Conservation (phyloP, 2,329 filamentous ascomycete genomes). For the Stagonosporopsis tanaceti region DNA sequence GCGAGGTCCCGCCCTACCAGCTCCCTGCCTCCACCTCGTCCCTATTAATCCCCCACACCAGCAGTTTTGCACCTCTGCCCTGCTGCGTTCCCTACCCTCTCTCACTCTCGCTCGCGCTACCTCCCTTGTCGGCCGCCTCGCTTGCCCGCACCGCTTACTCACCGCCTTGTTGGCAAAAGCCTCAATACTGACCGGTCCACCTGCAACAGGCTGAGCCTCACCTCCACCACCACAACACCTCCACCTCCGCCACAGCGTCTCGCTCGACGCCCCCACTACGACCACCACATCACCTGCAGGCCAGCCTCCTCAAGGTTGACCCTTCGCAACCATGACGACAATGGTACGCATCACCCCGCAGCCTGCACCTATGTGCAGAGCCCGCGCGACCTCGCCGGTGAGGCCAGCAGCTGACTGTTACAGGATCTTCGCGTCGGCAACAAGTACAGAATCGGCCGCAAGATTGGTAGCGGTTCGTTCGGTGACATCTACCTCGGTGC, state of each 20-base stretch:
- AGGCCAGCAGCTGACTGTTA: conserved; percentile 34
- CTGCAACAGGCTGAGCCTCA: conserved; percentile 49
- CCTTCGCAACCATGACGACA: conserved; percentile 63
- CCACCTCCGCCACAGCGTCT: conserved; percentile 29
- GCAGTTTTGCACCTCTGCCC: conserved; percentile 5
- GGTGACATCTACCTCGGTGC: conserved; percentile 94
- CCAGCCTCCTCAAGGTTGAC: conserved; percentile 48
- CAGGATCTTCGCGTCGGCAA: conserved; percentile 99
- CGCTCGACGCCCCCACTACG: conserved; percentile 29
- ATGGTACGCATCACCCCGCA: conserved; percentile 61
- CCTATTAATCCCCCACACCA: conserved; percentile 27
- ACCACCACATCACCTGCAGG: conserved; percentile 32
- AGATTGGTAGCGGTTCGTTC: conserved; percentile 97
- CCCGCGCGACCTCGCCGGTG: conserved; percentile 21
- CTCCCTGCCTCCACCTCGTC: conserved; percentile 26
- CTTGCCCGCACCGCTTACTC: conserved; percentile 48
- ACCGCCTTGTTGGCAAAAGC: conserved; percentile 54
- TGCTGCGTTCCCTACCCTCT: conserved; percentile 12
- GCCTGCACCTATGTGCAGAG: conserved; percentile 27
- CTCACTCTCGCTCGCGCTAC: conserved; percentile 23
- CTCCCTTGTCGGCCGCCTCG: conserved; percentile 27
- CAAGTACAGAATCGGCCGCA: conserved; percentile 99
- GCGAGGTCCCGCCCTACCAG: conserved; percentile 36
- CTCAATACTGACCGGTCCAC: conserved; percentile 50
- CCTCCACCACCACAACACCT: conserved; percentile 29